Evolutionary conservation across 495 filamentous ascomycete species (phyloP).

Genomic region (Parachaetomium inaequale): DNA sequence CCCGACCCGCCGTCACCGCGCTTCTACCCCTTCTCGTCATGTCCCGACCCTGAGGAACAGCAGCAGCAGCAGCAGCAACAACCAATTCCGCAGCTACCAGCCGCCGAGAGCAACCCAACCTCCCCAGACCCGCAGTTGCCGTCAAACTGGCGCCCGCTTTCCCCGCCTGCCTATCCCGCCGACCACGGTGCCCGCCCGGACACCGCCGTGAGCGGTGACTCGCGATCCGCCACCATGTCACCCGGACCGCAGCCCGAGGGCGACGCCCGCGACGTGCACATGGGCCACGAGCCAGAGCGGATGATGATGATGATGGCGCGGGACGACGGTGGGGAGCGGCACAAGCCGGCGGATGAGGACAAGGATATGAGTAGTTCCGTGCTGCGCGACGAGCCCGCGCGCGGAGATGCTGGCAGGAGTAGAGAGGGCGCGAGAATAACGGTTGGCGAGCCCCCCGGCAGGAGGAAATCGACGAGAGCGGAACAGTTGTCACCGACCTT

Average conservation of each 20-base stretch:
- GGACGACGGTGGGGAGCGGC: slow-evolving; percentile 25
- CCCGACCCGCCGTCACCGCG: slow-evolving; percentile 39
- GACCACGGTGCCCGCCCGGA: slow-evolving; percentile 16
- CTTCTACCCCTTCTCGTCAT: slow-evolving; percentile 42
- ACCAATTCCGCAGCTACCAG: slow-evolving; percentile 1
- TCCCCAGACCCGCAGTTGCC: slow-evolving; percentile 15
- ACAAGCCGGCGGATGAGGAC: slow-evolving; percentile 39
- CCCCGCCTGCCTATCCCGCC: slow-evolving; percentile 12
- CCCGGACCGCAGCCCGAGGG: slow-evolving; percentile 32
- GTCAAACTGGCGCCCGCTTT: slow-evolving; percentile 25
- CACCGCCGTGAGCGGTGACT: slow-evolving; percentile 28
- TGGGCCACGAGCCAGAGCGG: slow-evolving; percentile 22
- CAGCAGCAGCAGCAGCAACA: slow-evolving; percentile 8
- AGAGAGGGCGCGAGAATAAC: slow-evolving; percentile 18
- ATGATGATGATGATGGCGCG: background rate
- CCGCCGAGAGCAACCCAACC: slow-evolving; percentile 12
- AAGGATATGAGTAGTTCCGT: slow-evolving; percentile 28
- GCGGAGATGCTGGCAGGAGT: slow-evolving; percentile 17
- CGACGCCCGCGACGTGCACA: slow-evolving; percentile 28
- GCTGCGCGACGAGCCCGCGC: slow-evolving; percentile 14
- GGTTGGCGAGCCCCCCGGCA: background rate
- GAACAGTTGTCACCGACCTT: slow-evolving; percentile 5
- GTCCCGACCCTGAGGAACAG: slow-evolving; percentile 40
- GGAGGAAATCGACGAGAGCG: slow-evolving; percentile 8
- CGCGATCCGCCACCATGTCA: slow-evolving; percentile 39